A percentile compares a stretch with the other conserved stretches of the same genome.
phyloP scores from a whole-genome alignment of 2,329 filamentous ascomycete genomes.

The Cladosporium oxysporum region DNA sequence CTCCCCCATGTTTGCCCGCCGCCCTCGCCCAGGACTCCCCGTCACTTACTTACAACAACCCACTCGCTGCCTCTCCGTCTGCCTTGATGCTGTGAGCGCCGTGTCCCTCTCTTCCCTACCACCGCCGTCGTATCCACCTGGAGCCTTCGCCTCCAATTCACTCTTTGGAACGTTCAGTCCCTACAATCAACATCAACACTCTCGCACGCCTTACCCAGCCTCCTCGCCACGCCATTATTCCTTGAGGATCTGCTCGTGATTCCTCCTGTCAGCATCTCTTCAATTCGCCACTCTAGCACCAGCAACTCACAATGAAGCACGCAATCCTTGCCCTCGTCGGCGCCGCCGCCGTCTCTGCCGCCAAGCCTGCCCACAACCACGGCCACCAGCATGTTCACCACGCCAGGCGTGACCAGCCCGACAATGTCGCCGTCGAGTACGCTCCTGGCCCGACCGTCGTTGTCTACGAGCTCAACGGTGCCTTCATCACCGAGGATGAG shows the following conservation, averaged over 20 bases:
- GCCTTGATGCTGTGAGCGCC: slow-evolving; percentile 14
- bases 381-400: slow-evolving; percentile 60
- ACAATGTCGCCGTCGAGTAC: slow-evolving; percentile 52
- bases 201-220: slow-evolving; percentile 21
- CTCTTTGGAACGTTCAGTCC: slow-evolving; percentile 25
- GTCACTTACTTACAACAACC: slow-evolving; percentile 15
- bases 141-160: slow-evolving; percentile 25
- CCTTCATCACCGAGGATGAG: slow-evolving; percentile 61
- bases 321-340: slow-evolving; percentile 42
- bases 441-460: slow-evolving; percentile 64
- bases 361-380: slow-evolving; percentile 59
- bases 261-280: neutral
- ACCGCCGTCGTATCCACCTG: slow-evolving; percentile 20
- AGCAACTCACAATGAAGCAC: slow-evolving; percentile 30
- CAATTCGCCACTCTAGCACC: neutral
- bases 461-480: slow-evolving; percentile 70
- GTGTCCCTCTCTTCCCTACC: slow-evolving; percentile 11
- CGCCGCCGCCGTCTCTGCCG: slow-evolving; percentile 50
- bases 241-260: slow-evolving; percentile 2
- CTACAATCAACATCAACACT: slow-evolving; percentile 14
- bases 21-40: neutral
- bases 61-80: neutral
- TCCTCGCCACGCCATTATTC: neutral
- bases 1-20: slow-evolving; percentile 3
- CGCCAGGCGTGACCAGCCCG: slow-evolving; percentile 55